Evolutionary conservation across 1,139 yeast genomes (phyloP).

Genomic region (Yamadazyma taylorii): DNA sequence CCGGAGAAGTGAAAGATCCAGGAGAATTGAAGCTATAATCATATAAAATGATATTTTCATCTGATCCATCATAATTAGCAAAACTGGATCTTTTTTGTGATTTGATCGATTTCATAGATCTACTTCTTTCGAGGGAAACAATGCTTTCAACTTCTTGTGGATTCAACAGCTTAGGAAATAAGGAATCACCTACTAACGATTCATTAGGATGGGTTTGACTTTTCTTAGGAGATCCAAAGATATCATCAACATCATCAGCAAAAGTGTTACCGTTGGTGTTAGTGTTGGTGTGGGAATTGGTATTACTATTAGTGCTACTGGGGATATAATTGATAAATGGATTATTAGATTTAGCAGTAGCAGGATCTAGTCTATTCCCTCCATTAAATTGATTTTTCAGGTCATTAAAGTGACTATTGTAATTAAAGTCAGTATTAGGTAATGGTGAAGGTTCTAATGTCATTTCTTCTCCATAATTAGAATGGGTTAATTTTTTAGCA

Average conservation of each 20-base stretch:
- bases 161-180: slow-evolving; percentile 69
- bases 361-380: not conserved
- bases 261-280: too few species aligned
- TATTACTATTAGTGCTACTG: too few species aligned
- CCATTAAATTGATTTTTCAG: too few species aligned
- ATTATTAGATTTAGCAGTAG: slow-evolving; percentile 13
- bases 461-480: slow-evolving; percentile 34
- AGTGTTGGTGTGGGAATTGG: too few species aligned
- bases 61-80: slow-evolving; percentile 49
- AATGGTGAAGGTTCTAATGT: slow-evolving; percentile 20
- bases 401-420: too few species aligned
- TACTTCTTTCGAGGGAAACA: slow-evolving; percentile 66
- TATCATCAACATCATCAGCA: slow-evolving; percentile 11
- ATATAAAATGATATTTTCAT: slow-evolving; percentile 41
- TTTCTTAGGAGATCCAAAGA: slow-evolving; percentile 38
- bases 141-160: slow-evolving; percentile 73
- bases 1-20: slow-evolving; percentile 14
- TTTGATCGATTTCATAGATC: slow-evolving; percentile 55
- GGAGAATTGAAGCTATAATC: slow-evolving; percentile 13
- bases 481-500: slow-evolving; percentile 25
- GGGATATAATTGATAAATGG: slow-evolving; percentile 14
- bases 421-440: slow-evolving; percentile 4
- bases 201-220: slow-evolving; percentile 6
- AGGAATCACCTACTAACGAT: slow-evolving; percentile 54
- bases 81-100: slow-evolving; percentile 44